phyloP scores from a whole-genome alignment of 495 filamentous ascomycete genomes.

The Hypoxylon lenormandii region DNA sequence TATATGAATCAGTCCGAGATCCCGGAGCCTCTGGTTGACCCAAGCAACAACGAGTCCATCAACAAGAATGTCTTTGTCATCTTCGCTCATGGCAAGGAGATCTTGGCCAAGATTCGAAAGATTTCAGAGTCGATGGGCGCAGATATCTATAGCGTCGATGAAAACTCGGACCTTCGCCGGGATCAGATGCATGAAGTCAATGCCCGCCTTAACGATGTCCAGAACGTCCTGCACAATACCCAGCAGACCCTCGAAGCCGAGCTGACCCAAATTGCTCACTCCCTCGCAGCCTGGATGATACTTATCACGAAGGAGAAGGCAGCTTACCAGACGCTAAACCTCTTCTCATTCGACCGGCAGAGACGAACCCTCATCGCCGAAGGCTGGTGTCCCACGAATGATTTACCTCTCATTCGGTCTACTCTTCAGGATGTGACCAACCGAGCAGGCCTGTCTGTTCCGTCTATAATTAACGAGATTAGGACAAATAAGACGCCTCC shows the following conservation, averaged over 20 bases:
- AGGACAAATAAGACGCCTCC: constrained; percentile 95
- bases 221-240: constrained; percentile 92
- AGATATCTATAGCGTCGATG: constrained; percentile 94
- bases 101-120: constrained; percentile 97
- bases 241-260: constrained; percentile 94
- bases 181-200: constrained; percentile 98
- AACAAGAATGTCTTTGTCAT: constrained; percentile 99
- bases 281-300: constrained; percentile 93
- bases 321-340: constrained; percentile 95
- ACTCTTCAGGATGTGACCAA: constrained; percentile 97
- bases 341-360: constrained; percentile 94
- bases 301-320: constrained; percentile 98
- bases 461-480: constrained; percentile 97
- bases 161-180: constrained; percentile 90
- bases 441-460: constrained; percentile 90
- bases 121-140: constrained; percentile 97
- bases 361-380: constrained; percentile 97
- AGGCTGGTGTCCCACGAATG: constrained; percentile 94
- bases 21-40: constrained; percentile 91
- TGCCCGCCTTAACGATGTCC: constrained; percentile 86
- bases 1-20: constrained; percentile 99
- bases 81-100: constrained; percentile 97
- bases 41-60: constrained; percentile 86
- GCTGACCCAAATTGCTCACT: constrained; percentile 89
- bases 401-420: constrained; percentile 89